Conservation (phyloP, 2,329 filamentous ascomycete species). For the Triangularia setosa region DNA sequence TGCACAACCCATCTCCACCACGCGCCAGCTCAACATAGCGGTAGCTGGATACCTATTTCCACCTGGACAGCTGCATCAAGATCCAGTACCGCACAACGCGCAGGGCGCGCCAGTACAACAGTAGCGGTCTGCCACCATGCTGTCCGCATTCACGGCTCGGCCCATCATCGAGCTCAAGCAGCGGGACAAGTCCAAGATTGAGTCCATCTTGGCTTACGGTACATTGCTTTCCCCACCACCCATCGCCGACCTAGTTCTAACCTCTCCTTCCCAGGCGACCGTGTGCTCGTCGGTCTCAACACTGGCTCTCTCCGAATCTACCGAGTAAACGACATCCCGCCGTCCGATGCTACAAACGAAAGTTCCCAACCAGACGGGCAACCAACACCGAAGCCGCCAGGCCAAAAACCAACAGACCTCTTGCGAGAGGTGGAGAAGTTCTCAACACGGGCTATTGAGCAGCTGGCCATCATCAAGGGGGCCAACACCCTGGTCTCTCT, state of each 20-base stretch:
- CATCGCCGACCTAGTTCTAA: neutral
- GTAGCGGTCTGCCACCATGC: constrained; percentile 57
- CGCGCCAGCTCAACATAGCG: neutral
- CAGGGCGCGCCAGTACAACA: neutral
- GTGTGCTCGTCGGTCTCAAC: constrained; percentile 86
- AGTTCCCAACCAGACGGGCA: constrained; percentile 24
- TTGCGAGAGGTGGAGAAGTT: constrained; percentile 93
- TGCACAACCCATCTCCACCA: neutral
- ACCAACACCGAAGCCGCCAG: constrained; percentile 25
- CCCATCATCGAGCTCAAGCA: constrained; percentile 95
- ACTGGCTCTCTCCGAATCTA: constrained; percentile 87
- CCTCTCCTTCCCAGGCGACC: constrained; percentile 59
- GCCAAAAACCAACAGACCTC: constrained; percentile 66
- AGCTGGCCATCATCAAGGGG: constrained; percentile 93
- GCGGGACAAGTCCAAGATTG: constrained; percentile 95
- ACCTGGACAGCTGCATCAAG: neutral
- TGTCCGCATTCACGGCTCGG: constrained; percentile 94
- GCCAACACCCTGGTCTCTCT: constrained; percentile 87
- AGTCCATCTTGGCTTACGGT: constrained; percentile 91
- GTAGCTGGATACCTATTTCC: neutral
- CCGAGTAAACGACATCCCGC: constrained; percentile 68
- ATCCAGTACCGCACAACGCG: neutral
- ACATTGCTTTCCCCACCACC: constrained; percentile 21
- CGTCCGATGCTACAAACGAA: constrained; percentile 33
- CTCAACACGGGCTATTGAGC: constrained; percentile 82